phyloP scores from a whole-genome alignment of 306 rosid species.

The Senna siamea region DNA sequence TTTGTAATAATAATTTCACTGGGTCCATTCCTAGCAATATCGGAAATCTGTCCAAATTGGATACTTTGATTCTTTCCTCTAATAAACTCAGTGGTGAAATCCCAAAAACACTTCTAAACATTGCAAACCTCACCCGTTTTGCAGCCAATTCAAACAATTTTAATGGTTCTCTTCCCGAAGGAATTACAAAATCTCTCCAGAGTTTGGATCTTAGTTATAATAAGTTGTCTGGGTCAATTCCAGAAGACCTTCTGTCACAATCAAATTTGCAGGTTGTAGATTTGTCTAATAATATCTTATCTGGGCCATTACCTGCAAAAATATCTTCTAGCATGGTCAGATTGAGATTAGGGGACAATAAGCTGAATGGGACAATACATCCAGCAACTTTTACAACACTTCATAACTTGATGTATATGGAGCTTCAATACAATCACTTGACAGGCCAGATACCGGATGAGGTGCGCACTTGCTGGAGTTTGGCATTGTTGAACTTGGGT shows the following conservation, averaged over 20 bases:
- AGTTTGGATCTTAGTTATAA: slow-evolving; percentile 75
- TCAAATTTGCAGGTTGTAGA: slow-evolving; percentile 52
- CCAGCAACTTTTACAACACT: slow-evolving; percentile 2
- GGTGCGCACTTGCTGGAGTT: slow-evolving; percentile 49
- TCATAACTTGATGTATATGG: slow-evolving; percentile 56
- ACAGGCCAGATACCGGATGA: slow-evolving; percentile 52
- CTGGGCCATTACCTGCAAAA: slow-evolving; percentile 52
- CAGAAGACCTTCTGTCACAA: slow-evolving; percentile 57
- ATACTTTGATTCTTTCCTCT: slow-evolving; percentile 62
- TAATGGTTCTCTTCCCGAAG: slow-evolving; percentile 52
- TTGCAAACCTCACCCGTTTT: slow-evolving; percentile 59
- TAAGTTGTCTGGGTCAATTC: slow-evolving; percentile 46
- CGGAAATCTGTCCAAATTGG: slow-evolving; percentile 60
- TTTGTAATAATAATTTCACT: slow-evolving; percentile 36
- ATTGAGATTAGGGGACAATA: slow-evolving; percentile 75
- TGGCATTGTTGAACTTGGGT: slow-evolving; percentile 69
- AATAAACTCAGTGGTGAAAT: slow-evolving; percentile 52
- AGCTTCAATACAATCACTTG: slow-evolving; percentile 58
- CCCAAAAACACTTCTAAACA: slow-evolving; percentile 47
- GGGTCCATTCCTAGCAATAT: slow-evolving; percentile 56
- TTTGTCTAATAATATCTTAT: slow-evolving; percentile 55
- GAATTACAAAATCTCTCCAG: slow-evolving; percentile 52
- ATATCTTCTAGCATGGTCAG: slow-evolving; percentile 57
- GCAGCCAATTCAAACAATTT: slow-evolving; percentile 66
- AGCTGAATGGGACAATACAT: slow-evolving; percentile 51